Evolutionary conservation across 805 yeast genomes (phyloP), one percentile per base, ranked within the genome.

Genomic region (Kodamaea leandrae): DNA sequence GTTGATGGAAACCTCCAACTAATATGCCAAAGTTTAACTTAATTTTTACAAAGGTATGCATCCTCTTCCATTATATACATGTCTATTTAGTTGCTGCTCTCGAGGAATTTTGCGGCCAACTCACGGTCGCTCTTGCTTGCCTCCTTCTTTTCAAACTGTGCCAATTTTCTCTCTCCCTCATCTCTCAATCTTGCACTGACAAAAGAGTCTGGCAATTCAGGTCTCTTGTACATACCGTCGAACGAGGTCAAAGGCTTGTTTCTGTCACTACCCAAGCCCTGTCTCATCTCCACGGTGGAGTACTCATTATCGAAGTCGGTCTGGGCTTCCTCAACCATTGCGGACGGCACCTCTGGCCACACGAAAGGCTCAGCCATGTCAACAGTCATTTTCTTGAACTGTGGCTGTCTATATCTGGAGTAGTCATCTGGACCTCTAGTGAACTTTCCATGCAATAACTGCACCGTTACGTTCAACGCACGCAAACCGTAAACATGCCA

Each of bases 281-380:
- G 60, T 52, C 69, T 72, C 41, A 76, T 80, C 25, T 71, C 74
- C 43, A 79, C 70, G 54, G 75, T 80, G 39, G 71, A 68, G 36
- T 66, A 66, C 51, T 78, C 65, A 51, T 82, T 79, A 19, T 68
- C 60, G 41, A 64, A 64, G 49, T 70, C 69, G 35, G 72, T 64
- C 29, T 54, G 53, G n/a, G 59, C 51, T 20, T 58, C 53, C 33
- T 67, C 58, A 25, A 55, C 60, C 21, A 58, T 33, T 26, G 51
- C 72, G 12, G 71, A 76, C 2, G 67, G 61, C 39, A 66, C 51
- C 27, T 76, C 83, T 3, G 99, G 99, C 96, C 97, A 93, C 35
- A 93, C 75, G 59, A 93, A 93, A 17, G 99, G 99, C 50, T 91
- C 88, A 43, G 80, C 82, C 91, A 93, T 85, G 53, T 90, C 98